These are phyloP conservation scores for Alternaria incomplexa DNA, from an alignment of 2,329 filamentous ascomycete genomes.

Conservation along the genomic window DNA sequence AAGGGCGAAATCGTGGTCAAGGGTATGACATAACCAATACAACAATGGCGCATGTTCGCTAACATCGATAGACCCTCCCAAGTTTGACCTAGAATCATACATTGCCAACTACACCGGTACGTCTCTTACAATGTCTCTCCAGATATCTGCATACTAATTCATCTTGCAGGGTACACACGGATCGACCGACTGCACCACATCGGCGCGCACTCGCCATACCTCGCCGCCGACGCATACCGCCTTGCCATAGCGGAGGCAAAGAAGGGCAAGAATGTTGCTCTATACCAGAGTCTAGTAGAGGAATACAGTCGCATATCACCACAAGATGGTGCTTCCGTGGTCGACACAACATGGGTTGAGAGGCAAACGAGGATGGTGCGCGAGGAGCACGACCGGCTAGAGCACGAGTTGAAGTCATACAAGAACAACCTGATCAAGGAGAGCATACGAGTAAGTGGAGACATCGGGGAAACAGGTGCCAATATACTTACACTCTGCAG, in stretches of 20 bases:
- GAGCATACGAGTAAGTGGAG: constrained; percentile 77
- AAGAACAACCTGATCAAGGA: constrained; percentile 98
- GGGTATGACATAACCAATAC: constrained; percentile 26
- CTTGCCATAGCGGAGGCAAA: constrained; percentile 79
- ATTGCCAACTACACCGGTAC: constrained; percentile 86
- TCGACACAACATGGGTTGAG: constrained; percentile 79
- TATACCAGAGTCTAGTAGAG: constrained; percentile 73
- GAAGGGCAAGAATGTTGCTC: constrained; percentile 71
- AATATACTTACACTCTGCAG: constrained; percentile 53
- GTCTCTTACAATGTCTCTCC: constrained; percentile 13
- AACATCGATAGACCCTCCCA: constrained; percentile 69
- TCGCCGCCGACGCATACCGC: constrained; percentile 81
- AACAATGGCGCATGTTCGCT: constrained; percentile 11
- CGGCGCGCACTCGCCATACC: constrained; percentile 75
- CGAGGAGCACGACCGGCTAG: constrained; percentile 74
- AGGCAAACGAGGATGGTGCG: constrained; percentile 70
- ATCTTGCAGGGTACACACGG: constrained; percentile 71
- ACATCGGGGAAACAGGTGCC: not conserved
- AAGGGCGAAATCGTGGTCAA: constrained; percentile 40
- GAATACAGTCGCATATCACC: constrained; percentile 69
- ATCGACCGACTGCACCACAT: constrained; percentile 83
- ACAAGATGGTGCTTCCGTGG: constrained; percentile 68
- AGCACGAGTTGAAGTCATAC: constrained; percentile 86
- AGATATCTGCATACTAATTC: not conserved
- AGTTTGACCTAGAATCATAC: constrained; percentile 90